Conservation (phyloP, 2,329 filamentous ascomycete species). For the Sphaerulina musiva region DNA sequence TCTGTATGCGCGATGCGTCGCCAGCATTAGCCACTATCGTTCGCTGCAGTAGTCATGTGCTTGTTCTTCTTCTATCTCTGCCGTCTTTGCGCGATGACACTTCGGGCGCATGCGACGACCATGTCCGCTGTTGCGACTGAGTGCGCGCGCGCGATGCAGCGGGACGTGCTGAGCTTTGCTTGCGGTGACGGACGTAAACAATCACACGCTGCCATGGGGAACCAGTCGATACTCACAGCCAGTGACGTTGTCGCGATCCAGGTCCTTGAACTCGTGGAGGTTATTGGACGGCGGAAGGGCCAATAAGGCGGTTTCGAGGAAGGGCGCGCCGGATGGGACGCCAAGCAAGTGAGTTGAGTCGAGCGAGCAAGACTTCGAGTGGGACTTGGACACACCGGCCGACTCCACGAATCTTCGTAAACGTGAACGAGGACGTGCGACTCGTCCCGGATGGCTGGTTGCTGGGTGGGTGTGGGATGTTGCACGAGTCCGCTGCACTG, state of each 20-base stretch:
- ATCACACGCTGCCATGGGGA: constrained; percentile 9
- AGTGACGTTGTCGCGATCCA: constrained; percentile 14
- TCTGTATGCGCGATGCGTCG: constrained; percentile 1
- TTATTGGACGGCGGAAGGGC: constrained; percentile 10
- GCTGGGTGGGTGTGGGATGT: neutral
- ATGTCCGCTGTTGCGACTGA: constrained; percentile 5
- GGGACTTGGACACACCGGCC: too few species aligned
- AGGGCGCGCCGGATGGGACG: neutral
- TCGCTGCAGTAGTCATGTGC: neutral
- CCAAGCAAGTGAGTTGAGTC: too few species aligned
- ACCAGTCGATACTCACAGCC: constrained; percentile 10
- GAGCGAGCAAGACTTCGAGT: too few species aligned
- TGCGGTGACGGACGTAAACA: constrained; percentile 9
- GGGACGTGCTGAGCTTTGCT: neutral
- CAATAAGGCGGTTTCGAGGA: constrained; percentile 3
- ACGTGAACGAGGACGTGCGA: too few species aligned
- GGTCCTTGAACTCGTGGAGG: constrained; percentile 8
- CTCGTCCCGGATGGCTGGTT: constrained; percentile 2
- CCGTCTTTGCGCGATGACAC: neutral
- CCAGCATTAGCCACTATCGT: constrained; percentile 4
- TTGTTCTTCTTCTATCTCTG: too few species aligned
- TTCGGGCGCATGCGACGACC: neutral
- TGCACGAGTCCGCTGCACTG: neutral
- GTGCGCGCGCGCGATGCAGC: constrained; percentile 1
- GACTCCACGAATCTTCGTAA: too few species aligned